Evolutionary conservation across 1,139 yeast genomes (phyloP).

Genomic region (Kluyveromyces sp.): DNA sequence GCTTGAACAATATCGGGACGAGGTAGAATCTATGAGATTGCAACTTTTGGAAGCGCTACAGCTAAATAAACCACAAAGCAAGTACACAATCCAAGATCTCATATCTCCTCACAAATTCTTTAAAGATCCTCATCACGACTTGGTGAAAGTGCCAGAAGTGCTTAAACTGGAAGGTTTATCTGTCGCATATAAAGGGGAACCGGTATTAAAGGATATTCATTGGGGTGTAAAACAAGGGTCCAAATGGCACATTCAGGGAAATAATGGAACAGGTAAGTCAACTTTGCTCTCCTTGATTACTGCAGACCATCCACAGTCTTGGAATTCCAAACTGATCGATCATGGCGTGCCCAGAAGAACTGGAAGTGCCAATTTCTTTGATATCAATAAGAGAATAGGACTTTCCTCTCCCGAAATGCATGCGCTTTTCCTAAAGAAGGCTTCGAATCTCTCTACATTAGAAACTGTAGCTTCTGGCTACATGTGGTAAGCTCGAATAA

Average conservation of each 20-base stretch:
- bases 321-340: conserved; percentile 65
- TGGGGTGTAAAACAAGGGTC: conserved; percentile 70
- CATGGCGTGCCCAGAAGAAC: conserved; percentile 63
- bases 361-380: conserved; percentile 71
- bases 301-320: conserved; percentile 95
- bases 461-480: conserved; percentile 71
- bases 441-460: conserved; percentile 37
- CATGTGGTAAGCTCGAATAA: conserved; percentile 52
- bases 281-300: conserved; percentile 77
- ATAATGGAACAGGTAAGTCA: conserved; percentile 90
- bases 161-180: conserved; percentile 58
- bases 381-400: conserved; percentile 73
- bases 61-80: conserved; percentile 16
- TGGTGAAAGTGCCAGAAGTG: conserved; percentile 29
- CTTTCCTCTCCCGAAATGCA: conserved; percentile 90
- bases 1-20: conserved; percentile 28
- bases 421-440: conserved; percentile 58
- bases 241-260: conserved; percentile 83
- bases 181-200: conserved; percentile 57
- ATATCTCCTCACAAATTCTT: conserved; percentile 21
- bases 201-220: conserved; percentile 49
- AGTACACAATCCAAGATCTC: conserved; percentile 16
- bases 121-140: conserved; percentile 13
- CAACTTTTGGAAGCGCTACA: conserved; percentile 14
- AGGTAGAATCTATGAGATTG: conserved; percentile 30